Conservation (phyloP, 2,329 filamentous ascomycete species). For the Mycosphaerella arachidis region DNA sequence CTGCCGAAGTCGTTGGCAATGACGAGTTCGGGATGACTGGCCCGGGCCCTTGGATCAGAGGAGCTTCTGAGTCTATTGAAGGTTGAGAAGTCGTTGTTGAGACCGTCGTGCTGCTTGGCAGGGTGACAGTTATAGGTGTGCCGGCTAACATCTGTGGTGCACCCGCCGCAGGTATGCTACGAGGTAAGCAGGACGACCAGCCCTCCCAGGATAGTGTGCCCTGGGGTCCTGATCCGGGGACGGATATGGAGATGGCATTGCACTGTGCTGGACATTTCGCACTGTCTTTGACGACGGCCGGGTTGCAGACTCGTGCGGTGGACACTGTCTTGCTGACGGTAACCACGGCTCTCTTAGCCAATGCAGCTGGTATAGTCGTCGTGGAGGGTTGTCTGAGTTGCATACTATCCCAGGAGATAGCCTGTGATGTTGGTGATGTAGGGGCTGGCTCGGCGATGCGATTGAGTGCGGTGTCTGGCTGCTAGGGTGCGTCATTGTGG, state of each 20-base stretch:
- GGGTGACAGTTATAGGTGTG: not conserved
- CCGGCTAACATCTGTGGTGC: not conserved
- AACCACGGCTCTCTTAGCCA: not conserved
- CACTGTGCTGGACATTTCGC: not conserved
- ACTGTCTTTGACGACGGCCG: not conserved
- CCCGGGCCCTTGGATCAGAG: not conserved
- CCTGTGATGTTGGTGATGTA: not conserved
- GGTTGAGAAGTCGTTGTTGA: not conserved
- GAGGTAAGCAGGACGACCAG: not conserved
- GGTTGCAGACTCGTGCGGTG: not conserved
- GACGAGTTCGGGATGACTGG: not conserved
- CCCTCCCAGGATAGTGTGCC: not conserved
- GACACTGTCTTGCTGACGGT: not conserved
- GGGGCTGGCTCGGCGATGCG: not conserved
- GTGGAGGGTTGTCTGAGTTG: not conserved
- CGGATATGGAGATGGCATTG: not conserved
- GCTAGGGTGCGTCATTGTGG: not conserved
- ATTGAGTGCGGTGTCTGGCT: not conserved
- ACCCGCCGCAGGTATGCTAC: not conserved
- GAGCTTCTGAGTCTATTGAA: not conserved
- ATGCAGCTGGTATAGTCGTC: not conserved
- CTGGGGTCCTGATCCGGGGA: not conserved
- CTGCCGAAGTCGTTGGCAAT: not conserved
- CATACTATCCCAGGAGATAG: not conserved
- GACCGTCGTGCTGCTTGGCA: not conserved